These are phyloP conservation scores for Diacronema lutheri DNA, from an alignment of 78 protist species.

Conservation along the genomic window DNA sequence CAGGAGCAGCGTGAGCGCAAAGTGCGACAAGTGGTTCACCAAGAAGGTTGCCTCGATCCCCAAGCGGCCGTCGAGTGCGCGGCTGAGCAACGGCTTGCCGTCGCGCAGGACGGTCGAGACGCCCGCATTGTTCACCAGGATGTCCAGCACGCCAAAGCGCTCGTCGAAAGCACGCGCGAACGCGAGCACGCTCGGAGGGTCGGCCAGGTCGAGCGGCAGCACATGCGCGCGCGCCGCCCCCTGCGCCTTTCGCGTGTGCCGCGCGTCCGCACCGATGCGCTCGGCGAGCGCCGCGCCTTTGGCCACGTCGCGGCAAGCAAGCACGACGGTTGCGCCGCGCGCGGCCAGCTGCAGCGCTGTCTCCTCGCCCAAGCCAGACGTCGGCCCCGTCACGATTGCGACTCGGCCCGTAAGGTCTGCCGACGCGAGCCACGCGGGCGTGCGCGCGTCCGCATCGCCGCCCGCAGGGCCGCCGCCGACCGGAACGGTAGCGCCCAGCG, in stretches of 20 bases:
- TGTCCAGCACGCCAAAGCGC: not conserved
- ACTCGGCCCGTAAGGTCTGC: not conserved
- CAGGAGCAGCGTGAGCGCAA: not conserved
- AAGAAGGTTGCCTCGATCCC: slow-evolving; percentile 9
- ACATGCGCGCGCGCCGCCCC: too few relatives aligned
- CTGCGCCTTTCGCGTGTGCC: too few relatives aligned
- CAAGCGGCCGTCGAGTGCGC: not conserved
- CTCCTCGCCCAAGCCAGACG: not conserved
- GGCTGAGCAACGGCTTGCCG: not conserved
- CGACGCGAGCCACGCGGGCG: too few relatives aligned
- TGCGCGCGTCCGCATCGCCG: too few relatives aligned
- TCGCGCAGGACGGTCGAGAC: slow-evolving; percentile 1
- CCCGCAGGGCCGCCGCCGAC: too few relatives aligned
- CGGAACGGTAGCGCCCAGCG: too few relatives aligned
- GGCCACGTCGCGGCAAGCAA: not conserved
- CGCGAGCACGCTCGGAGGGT: not conserved
- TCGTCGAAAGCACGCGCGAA: not conserved
- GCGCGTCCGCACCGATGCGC: too few relatives aligned
- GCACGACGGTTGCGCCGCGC: not conserved
- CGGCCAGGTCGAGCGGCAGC: not conserved
- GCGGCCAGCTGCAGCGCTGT: not conserved
- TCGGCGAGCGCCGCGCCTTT: too few relatives aligned
- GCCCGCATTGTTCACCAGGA: slow-evolving; percentile 44
- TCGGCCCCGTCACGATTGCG: not conserved
- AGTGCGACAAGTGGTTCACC: slow-evolving; percentile 30